These are phyloP conservation scores for Boletus subparvulus DNA, from an alignment of 768 basidiomycete genomes.

Conservation along the genomic window DNA sequence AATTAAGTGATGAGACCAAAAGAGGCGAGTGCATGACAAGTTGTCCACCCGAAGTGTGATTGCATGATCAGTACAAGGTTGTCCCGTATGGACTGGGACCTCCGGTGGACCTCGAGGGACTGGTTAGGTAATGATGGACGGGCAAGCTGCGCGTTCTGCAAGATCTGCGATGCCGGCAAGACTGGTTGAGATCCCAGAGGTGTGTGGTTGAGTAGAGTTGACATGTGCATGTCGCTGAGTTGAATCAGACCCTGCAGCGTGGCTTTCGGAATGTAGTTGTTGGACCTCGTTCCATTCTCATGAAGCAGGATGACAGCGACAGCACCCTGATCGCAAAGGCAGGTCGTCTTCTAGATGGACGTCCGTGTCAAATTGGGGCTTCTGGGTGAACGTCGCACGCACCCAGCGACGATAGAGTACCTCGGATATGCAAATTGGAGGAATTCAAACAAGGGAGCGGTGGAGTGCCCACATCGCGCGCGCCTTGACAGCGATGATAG, in stretches of 20 bases:
- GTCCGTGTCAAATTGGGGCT: slow-evolving; percentile 20
- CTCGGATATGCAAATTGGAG: slow-evolving; percentile 17
- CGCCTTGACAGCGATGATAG: neutral
- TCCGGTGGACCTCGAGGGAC: slow-evolving; percentile 24
- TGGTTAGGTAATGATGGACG: slow-evolving; percentile 19
- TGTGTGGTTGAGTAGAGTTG: slow-evolving; percentile 21
- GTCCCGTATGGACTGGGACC: slow-evolving; percentile 24
- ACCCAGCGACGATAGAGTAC: slow-evolving; percentile 11
- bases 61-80: slow-evolving; percentile 19
- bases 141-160: slow-evolving; percentile 18
- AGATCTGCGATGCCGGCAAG: slow-evolving; percentile 28
- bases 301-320: slow-evolving; percentile 23
- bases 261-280: slow-evolving; percentile 19
- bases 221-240: slow-evolving; percentile 26
- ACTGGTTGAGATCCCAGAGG: slow-evolving; percentile 8
- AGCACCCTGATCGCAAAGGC: slow-evolving; percentile 27
- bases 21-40: slow-evolving; percentile 24
- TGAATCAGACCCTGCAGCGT: slow-evolving; percentile 28
- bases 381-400: slow-evolving; percentile 7
- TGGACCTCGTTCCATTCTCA: slow-evolving; percentile 30
- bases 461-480: slow-evolving; percentile 4
- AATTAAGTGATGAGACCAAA: slow-evolving; percentile 34
- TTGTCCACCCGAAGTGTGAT: slow-evolving; percentile 29
- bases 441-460: neutral
- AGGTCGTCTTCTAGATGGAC: slow-evolving; percentile 22